Percentiles rank a stretch among this genome's conserved stretches.
Conservation (phyloP, 1,284 basidiomycete species). For the Coriolopsis trogii region DNA sequence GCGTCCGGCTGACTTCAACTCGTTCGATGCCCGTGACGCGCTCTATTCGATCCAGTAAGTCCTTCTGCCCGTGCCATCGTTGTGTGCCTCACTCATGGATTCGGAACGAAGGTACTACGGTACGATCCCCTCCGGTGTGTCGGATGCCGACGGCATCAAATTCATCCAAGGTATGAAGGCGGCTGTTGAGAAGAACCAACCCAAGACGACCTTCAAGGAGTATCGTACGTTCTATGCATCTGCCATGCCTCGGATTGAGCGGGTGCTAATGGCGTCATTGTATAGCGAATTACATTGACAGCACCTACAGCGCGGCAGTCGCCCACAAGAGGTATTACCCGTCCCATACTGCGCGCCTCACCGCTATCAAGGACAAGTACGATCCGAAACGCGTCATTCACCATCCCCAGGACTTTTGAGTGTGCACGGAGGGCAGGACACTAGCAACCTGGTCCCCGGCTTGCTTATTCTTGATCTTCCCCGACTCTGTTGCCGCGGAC, state of each 20-base stretch:
- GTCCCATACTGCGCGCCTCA: conserved; percentile 9
- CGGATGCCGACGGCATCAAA: conserved; percentile 9
- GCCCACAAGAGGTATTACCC: conserved; percentile 13
- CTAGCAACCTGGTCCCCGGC: no score
- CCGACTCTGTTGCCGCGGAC: no score
- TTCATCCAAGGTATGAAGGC: conserved; percentile 15
- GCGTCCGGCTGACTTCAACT: conserved; percentile 3
- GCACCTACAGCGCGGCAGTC: conserved; percentile 9
- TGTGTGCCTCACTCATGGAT: no score
- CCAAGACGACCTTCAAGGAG: conserved; percentile 9
- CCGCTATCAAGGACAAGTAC: conserved; percentile 10
- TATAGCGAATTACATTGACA: conserved; percentile 12
- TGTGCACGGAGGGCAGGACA: no score
- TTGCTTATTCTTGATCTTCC: no score
- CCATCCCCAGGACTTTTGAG: conserved; percentile 13
- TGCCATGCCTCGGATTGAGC: no score
- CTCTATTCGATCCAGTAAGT: conserved; percentile 15
- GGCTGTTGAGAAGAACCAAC: conserved; percentile 11
- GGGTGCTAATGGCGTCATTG: background rate
- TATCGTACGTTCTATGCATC: conserved; percentile 2
- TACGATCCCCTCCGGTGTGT: conserved; percentile 2
- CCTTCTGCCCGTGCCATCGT: no score
- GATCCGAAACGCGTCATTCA: conserved; percentile 11
- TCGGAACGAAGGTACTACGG: conserved; percentile 16
- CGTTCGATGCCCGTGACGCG: conserved; percentile 12